phyloP scores from a whole-genome alignment of 352 stramenopile genomes.

The Globisporangium perplexum region DNA sequence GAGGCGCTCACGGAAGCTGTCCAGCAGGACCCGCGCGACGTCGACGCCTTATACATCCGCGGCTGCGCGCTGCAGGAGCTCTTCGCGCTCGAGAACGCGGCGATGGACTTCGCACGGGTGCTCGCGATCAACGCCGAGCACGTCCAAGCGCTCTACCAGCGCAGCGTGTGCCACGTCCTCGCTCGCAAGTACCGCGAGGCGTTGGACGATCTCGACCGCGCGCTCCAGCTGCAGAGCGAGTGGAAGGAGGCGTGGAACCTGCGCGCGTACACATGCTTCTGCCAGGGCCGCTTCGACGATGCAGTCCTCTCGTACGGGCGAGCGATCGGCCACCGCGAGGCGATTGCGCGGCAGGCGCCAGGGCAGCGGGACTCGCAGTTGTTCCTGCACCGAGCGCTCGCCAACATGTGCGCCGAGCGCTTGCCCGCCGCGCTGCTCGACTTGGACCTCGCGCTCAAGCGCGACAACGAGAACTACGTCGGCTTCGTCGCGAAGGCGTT shows the following conservation, averaged over 20 bases:
- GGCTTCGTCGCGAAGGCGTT: constrained; percentile 39
- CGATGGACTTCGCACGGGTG: constrained; percentile 33
- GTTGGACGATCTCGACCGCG: constrained; percentile 19
- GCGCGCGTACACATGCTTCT: constrained; percentile 41
- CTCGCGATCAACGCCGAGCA: constrained; percentile 15
- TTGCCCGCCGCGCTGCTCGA: constrained; percentile 20
- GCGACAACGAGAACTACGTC: constrained; percentile 34
- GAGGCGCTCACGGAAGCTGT: constrained; percentile 41
- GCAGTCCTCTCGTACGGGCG: constrained; percentile 30
- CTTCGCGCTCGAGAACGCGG: constrained; percentile 29
- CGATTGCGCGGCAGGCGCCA: not conserved
- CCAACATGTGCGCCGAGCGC: constrained; percentile 21
- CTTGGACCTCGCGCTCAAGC: constrained; percentile 32
- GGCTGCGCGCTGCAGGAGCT: constrained; percentile 48
- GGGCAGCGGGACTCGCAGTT: constrained; percentile 23
- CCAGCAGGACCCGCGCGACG: constrained; percentile 15
- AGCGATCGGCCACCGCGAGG: constrained; percentile 13
- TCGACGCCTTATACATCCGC: constrained; percentile 37
- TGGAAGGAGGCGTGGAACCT: constrained; percentile 37
- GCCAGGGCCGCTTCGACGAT: constrained; percentile 18
- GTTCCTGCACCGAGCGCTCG: constrained; percentile 30
- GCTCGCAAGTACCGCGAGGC: constrained; percentile 26
- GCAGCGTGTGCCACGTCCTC: constrained; percentile 31
- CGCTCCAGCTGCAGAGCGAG: constrained; percentile 24
- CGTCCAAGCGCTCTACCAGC: constrained; percentile 30